Conservation (phyloP, 257 asterid species). For the Salvia rosmarinus region DNA sequence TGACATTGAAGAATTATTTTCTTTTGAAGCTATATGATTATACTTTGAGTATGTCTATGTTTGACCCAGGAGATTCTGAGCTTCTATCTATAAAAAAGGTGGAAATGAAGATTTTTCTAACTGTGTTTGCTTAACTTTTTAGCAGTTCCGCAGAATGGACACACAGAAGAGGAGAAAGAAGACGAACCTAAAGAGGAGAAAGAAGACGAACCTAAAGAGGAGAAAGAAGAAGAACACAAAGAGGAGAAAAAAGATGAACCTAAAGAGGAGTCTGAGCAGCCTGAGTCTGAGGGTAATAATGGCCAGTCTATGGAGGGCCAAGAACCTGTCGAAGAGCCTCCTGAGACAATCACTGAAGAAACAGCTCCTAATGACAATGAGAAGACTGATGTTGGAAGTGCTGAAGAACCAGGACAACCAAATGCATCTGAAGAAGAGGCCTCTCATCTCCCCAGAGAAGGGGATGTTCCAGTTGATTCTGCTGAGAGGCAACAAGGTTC, state of each 20-base stretch:
- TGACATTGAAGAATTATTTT: background rate
- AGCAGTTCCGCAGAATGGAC: constrained; percentile 46
- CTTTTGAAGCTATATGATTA: background rate
- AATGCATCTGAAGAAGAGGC: constrained; percentile 45
- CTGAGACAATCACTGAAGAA: constrained; percentile 36
- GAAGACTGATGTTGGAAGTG: constrained; percentile 37
- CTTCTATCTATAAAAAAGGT: background rate
- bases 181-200: constrained; percentile 32
- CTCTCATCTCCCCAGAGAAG: constrained; percentile 50
- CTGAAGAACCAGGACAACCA: constrained; percentile 38
- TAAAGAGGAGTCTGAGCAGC: constrained; percentile 35
- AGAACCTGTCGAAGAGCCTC: constrained; percentile 44
- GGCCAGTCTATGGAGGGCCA: constrained; percentile 36
- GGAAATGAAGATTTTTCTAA: background rate
- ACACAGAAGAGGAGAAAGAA: constrained; percentile 34
- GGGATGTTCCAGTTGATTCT: constrained; percentile 49
- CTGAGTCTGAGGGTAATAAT: constrained; percentile 33
- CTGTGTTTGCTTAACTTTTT: background rate
- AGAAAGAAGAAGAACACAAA: constrained; percentile 32
- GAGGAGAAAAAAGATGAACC: constrained; percentile 38
- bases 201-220: constrained; percentile 38
- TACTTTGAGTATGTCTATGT: background rate
- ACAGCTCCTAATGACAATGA: constrained; percentile 41
- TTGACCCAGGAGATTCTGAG: constrained; percentile 1
- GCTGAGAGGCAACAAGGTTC: constrained; percentile 43